Base-by-base conservation (phyloP, 768 basidiomycete genomes). In the Boletus speciosus region DNA sequence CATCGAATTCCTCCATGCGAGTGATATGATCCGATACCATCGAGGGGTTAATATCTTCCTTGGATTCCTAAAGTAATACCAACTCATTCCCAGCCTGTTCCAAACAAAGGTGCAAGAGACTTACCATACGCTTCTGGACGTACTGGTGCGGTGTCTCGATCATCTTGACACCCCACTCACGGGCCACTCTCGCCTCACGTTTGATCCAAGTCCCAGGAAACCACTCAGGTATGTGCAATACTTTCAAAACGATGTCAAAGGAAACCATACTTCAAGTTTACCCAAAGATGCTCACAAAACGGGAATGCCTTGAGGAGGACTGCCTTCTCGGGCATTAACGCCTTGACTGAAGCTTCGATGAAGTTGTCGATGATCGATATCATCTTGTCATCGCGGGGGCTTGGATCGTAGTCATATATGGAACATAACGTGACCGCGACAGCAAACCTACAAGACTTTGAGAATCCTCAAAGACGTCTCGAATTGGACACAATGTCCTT, bases 171-270 rank as follows among this genome's bases (percentile, higher is more conserved):
- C 56, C 49, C 42, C 15, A 46, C 39, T 64, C 50, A 2, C 41
- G 52, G 6, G 59, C 42, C 9, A 15, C 15, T 52, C 29, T 57
- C 11, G 62, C 59, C 34, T 54, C 53, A 23, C 25, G 53, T 39
- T 64, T 54, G 15, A 64, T 48, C 19, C 49, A 40, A 21, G 58
- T 52, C 12, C 59, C 56, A 7, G 66, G 66, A 5, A 67, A 46
- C 65, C 64, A 70, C 10, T 66, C 59, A 2, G 70, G 70, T 3
- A 69, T 15, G 34, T 65, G 47, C 38, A 66, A 47, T 40, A 71
- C 67, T 70, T 38, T 14, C 35, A 6, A 38, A 36, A 14, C 0
- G 3, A 39, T 10, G 14, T 55, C 19, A 50, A 19, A 25, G n/a
- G 3, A 35, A 41, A 4, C 2, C 3, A 3, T 31, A 16, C 2